A percentile compares a stretch with the other conserved stretches of the same genome.
Conservation (phyloP, 1,284 basidiomycete species). For the Cryptococcus sp. region DNA sequence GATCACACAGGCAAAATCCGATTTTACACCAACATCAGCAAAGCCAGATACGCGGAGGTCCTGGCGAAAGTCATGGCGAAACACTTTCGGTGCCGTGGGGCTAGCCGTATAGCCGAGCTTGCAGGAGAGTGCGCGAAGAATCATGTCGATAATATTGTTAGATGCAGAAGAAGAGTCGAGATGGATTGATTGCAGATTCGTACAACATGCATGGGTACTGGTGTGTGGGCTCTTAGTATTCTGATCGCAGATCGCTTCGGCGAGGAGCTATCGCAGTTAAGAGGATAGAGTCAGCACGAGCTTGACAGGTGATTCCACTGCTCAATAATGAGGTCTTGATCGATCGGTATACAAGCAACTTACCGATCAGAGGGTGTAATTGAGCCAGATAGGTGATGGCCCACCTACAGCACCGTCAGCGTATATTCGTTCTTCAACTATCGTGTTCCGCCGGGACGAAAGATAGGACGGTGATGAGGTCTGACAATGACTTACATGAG, state of each 20-base stretch:
- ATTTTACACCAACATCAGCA: background rate
- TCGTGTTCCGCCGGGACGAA: no score
- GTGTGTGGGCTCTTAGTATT: slow-evolving; percentile 19
- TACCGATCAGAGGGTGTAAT: slow-evolving; percentile 82
- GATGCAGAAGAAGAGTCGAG: background rate
- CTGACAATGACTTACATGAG: slow-evolving; percentile 62
- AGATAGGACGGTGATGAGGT: background rate
- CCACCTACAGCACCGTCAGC: slow-evolving; percentile 59
- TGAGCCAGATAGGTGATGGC: slow-evolving; percentile 90
- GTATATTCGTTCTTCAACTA: no score
- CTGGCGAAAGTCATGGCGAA: slow-evolving; percentile 11
- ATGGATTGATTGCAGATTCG: background rate
- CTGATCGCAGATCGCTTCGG: slow-evolving; percentile 46
- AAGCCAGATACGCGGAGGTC: background rate
- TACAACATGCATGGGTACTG: slow-evolving; percentile 16
- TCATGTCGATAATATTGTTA: no score
- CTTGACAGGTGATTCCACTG: background rate
- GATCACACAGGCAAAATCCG: background rate
- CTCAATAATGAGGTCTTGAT: background rate
- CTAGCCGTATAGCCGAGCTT: slow-evolving; percentile 1
- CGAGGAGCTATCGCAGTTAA: slow-evolving; percentile 36
- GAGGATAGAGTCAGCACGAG: slow-evolving; percentile 6
- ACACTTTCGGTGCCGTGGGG: slow-evolving; percentile 5
- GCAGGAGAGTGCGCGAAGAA: no score
- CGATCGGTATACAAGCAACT: slow-evolving; percentile 22